Base-by-base conservation (phyloP, 164 flowering plant genomes). In the Stephania yunnanensis region DNA sequence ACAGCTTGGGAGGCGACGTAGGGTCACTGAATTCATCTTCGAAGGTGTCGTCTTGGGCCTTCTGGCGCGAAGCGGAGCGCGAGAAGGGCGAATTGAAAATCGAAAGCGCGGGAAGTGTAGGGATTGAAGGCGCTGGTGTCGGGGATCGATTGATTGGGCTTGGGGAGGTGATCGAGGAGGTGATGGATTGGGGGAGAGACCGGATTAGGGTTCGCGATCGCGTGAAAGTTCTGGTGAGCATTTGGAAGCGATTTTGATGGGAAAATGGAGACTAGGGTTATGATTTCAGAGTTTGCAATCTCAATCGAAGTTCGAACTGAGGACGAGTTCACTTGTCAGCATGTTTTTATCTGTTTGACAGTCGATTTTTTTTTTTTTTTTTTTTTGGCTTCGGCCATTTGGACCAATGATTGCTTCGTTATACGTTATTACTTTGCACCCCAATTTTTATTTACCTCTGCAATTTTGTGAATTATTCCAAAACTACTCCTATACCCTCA, bases 1-100 rank as follows among this genome's bases (percentile, higher is more conserved):
- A 83, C 55, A 93, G 85, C 77, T 71, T 86, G 3, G 95, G 95
- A 0, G 95, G 91, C 73, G 76, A 72, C 11, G 74, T 70, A 0
- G 76, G 64, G 6, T 74, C 93, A 48, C 80, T 80, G 68, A 80
- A 83, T 1, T 68, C 82, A 42, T 63, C 74, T 17, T 78, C 78
- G 69, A 76, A 5, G 6, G 42, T 36, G 42, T 68, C 30, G 36
- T 77, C 79, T 3, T 80, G 83, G 12, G 78, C 74, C 19, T 74
- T 77, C 66, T 76, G 78, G 50, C 77, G 76, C 15, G 80, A 69
- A 3, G 76, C 77, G 1, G 86, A 72, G 7, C 64, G 72, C 46
- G 85, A 84, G 69, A 72, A 80, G 7, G 81, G 71, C 66, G 25
- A 61, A 20, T 25, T 5, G 66, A 61, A 8, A 7, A n/a, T 61